Percentiles rank a stretch among this genome's conserved stretches.
Evolutionary conservation across 2,329 filamentous ascomycete genomes (phyloP).

Genomic region (Monilinia aucupariae): DNA sequence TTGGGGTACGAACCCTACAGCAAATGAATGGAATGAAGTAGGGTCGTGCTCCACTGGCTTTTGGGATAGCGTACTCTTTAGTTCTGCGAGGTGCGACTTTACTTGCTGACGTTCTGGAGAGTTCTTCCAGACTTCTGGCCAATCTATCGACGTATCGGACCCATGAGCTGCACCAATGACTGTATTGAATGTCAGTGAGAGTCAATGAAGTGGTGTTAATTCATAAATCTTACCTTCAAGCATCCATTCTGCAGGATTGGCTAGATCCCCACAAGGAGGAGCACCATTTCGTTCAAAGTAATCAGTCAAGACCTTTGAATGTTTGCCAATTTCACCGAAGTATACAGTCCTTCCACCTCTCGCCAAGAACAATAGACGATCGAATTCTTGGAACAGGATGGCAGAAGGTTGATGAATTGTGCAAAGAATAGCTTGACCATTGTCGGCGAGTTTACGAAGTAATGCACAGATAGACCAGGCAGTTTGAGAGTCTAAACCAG

Average conservation of each 20-base stretch:
- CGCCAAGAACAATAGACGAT: slow-evolving; percentile 71
- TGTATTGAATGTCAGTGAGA: slow-evolving; percentile 18
- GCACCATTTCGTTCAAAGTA: slow-evolving; percentile 76
- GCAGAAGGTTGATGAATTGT: slow-evolving; percentile 97
- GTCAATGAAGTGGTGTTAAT: not conserved
- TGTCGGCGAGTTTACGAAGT: slow-evolving; percentile 82
- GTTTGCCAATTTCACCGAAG: slow-evolving; percentile 71
- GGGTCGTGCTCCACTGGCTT: slow-evolving; percentile 27
- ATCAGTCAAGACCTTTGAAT: slow-evolving; percentile 59
- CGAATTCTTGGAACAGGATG: slow-evolving; percentile 88
- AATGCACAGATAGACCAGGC: slow-evolving; percentile 89
- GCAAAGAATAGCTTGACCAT: slow-evolving; percentile 88
- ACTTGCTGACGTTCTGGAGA: slow-evolving; percentile 43
- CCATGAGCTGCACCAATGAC: slow-evolving; percentile 58
- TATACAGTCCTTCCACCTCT: slow-evolving; percentile 75
- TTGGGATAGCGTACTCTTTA: slow-evolving; percentile 42
- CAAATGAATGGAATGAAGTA: slow-evolving; percentile 49
- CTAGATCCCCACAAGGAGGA: slow-evolving; percentile 55
- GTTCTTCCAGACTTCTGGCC: slow-evolving; percentile 55
- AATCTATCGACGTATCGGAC: slow-evolving; percentile 56
- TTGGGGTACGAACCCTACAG: slow-evolving; percentile 55
- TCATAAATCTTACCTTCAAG: slow-evolving; percentile 39
- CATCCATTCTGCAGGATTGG: slow-evolving; percentile 84
- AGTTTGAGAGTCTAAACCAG: slow-evolving; percentile 86
- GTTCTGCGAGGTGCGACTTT: slow-evolving; percentile 46